A percentile compares a stretch with the other conserved stretches of the same genome.
Evolutionary conservation across 2,329 filamentous ascomycete genomes (phyloP).

Genomic region (Cercospora canescens): DNA sequence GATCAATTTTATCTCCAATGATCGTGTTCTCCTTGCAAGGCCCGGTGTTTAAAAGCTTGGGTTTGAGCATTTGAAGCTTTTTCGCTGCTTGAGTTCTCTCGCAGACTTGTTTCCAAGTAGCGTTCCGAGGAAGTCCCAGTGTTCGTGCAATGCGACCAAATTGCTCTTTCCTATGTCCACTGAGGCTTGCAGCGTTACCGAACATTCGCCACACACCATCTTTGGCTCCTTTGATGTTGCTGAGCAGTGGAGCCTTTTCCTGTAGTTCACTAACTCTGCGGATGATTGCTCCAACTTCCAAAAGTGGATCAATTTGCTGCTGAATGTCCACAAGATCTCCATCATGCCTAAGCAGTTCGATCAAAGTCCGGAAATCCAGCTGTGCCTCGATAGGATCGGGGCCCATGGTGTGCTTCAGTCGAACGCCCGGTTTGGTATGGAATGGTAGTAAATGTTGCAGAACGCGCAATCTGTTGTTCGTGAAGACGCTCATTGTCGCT

Average conservation of each 20-base stretch:
- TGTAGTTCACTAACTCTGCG: conserved; percentile 48
- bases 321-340: conserved; percentile 50
- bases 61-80: neutral
- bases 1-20: conserved; percentile 43
- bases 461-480: neutral
- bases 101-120: neutral
- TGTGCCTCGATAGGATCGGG: neutral
- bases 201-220: conserved; percentile 52
- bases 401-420: neutral
- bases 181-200: conserved; percentile 45
- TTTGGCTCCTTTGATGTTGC: conserved; percentile 50
- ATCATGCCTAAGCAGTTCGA: conserved; percentile 43
- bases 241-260: conserved; percentile 53
- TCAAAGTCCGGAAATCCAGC: conserved; percentile 47
- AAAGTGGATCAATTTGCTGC: conserved; percentile 44
- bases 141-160: conserved; percentile 31
- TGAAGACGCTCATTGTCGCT: neutral
- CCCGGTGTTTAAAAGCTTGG: conserved; percentile 30
- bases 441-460: neutral
- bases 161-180: conserved; percentile 40
- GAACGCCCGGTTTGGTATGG: neutral
- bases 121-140: conserved; percentile 42
- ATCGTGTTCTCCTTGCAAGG: conserved; percentile 48
- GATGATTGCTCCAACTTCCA: conserved; percentile 52
- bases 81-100: neutral